Conservation (phyloP, 169 alveolate species). For the Miamiensis avidus region DNA sequence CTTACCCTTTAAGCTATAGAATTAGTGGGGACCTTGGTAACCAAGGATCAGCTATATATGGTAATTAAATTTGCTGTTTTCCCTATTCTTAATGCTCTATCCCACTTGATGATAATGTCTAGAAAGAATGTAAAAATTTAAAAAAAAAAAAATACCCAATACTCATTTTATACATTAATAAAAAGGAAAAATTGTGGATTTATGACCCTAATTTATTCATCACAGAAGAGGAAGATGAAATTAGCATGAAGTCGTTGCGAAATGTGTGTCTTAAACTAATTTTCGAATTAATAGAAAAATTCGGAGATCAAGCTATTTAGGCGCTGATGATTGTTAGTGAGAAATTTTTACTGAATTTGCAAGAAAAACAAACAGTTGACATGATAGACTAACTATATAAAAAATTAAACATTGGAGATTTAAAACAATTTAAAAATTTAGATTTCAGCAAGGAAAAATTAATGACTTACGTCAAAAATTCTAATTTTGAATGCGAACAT, state of each 20-base stretch:
- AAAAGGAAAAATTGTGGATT: constrained; percentile 43
- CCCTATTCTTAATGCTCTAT: constrained; percentile 38
- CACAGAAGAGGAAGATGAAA: constrained; percentile 44
- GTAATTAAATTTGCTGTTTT: constrained; percentile 37
- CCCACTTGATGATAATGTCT: constrained; percentile 36
- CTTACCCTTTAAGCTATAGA: constrained; percentile 30
- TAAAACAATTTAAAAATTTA: constrained; percentile 19
- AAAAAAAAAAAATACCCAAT: no score
- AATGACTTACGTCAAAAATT: constrained; percentile 29
- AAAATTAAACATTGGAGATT: constrained; percentile 19
- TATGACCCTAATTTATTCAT: constrained; percentile 38
- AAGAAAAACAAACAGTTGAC: constrained; percentile 25
- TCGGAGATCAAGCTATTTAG: constrained; percentile 26
- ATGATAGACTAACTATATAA: constrained; percentile 10
- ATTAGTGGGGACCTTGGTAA: constrained; percentile 38
- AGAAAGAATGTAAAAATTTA: constrained; percentile 3
- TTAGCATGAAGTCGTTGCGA: constrained; percentile 22
- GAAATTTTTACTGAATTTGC: constrained; percentile 30
- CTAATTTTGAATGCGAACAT: constrained; percentile 17
- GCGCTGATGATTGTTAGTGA: constrained; percentile 37
- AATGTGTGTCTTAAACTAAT: constrained; percentile 33
- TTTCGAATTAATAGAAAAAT: constrained; percentile 39
- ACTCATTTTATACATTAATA: background rate
- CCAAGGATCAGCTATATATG: constrained; percentile 35
- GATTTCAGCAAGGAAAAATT: constrained; percentile 41